Evolutionary conservation across 2,329 filamentous ascomycete genomes (phyloP), one percentile per base, ranked within the genome.

Genomic region (Aspergillus phoenicis): DNA sequence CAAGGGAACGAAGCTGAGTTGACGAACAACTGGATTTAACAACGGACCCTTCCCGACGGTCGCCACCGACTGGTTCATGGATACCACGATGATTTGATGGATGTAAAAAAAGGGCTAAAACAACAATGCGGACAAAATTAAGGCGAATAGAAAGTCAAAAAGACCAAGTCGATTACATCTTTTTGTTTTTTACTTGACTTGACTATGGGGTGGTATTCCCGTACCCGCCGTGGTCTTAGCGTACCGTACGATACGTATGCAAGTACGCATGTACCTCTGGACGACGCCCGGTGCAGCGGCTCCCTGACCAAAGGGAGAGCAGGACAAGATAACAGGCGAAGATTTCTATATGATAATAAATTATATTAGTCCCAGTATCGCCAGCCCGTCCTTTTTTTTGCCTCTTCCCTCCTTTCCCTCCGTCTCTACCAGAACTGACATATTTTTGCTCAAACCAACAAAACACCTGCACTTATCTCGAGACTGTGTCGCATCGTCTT

Each of bases 191-290:
- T 36, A 36, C 33, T 11, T 36, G 33, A 36, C 10, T 36, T 36
- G 33, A 43, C 22, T 53, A 53, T 22, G 52, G 24, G 28, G 52
- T 61, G 38, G 54, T 57, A 58, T 58, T 36, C 49, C 59, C 45
- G 63, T 62, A 61, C 55, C 64, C 63, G 60, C 59, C 30, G 53
- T 57, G 61, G 62, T 45, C 17, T 45, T 20, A 22, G 60, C 24
- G 58, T 66, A 68, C 63, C 62, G 61, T 66, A 68, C 58, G 52
- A 57, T 66, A 66, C 22, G 41, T 22, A 43, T 52, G 48, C 22
- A 38, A 33, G 61, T 51, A 60, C 52, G 60, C 63, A 62, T 52
- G 57, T 61, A 56, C 54, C 53, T 64, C 58, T 51, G 26, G 58
- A 61, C 61, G 30, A 61, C 62, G 59, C 56, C 59, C 55, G 59